Evolutionary conservation across 345 rosid species (phyloP).

Genomic region (Corchorus olitorius): DNA sequence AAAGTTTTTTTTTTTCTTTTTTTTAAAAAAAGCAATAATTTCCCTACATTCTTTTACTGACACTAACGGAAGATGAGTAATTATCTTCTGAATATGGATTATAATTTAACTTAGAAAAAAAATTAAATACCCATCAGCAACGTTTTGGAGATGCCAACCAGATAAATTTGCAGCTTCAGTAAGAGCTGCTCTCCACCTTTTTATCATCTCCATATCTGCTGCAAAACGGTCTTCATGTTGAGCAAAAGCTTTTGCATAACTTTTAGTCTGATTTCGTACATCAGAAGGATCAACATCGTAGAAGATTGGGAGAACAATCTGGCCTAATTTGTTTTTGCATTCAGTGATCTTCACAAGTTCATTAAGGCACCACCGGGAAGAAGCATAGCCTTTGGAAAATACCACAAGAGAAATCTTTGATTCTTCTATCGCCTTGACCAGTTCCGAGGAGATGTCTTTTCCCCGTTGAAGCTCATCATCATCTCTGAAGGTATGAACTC

Average conservation of each 20-base stretch:
- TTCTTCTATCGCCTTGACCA: slow-evolving; percentile 23
- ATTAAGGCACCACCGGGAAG: slow-evolving; percentile 34
- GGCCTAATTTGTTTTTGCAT: slow-evolving; percentile 17
- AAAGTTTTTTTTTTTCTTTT: too few species aligned
- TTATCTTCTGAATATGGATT: too few species aligned
- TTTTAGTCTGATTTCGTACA: too few species aligned
- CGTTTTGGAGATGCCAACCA: slow-evolving; percentile 7
- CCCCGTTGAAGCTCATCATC: slow-evolving; percentile 19
- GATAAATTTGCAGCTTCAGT: slow-evolving; percentile 12
- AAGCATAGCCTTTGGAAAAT: slow-evolving; percentile 23
- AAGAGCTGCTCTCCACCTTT: slow-evolving; percentile 17
- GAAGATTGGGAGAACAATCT: slow-evolving; percentile 30
- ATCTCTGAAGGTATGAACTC: slow-evolving; percentile 28
- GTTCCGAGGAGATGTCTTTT: too few species aligned
- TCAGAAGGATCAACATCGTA: too few species aligned
- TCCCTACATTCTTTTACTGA: too few species aligned
- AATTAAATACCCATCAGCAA: neutral
- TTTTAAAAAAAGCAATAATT: too few species aligned
- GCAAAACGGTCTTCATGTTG: neutral
- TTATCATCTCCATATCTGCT: neutral
- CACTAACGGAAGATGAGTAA: too few species aligned
- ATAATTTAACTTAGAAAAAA: too few species aligned
- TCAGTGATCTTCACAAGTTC: slow-evolving; percentile 31
- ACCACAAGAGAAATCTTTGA: slow-evolving; percentile 15
- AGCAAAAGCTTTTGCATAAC: slow-evolving; percentile 19